phyloP scores from a whole-genome alignment of 805 yeast genomes.

The Suhomyces xylopsoci region DNA sequence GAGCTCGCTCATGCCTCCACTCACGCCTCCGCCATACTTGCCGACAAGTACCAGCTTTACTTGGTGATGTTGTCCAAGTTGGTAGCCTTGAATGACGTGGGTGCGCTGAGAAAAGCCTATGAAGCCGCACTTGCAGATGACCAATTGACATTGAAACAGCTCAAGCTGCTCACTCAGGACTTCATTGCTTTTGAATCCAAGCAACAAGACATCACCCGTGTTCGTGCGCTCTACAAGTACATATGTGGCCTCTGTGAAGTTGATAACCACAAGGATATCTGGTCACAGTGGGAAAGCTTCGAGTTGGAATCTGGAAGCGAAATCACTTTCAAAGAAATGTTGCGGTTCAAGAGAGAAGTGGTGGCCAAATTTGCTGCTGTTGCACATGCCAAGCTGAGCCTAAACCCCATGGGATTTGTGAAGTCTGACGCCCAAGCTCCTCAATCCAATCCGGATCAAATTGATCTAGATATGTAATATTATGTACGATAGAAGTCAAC shows the following conservation, averaged over 20 bases:
- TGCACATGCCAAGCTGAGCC: constrained; percentile 11
- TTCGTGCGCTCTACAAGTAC: constrained; percentile 56
- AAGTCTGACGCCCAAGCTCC: constrained; percentile 14
- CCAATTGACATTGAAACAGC: constrained; percentile 40
- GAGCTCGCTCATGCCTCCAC: neutral
- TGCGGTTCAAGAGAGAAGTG: constrained; percentile 52
- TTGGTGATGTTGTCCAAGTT: constrained; percentile 5
- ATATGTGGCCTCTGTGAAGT: constrained; percentile 24
- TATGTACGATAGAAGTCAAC: neutral
- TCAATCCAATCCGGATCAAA: constrained; percentile 46
- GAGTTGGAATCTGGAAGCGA: constrained; percentile 74
- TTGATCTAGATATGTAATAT: constrained; percentile 51
- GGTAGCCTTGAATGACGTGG: constrained; percentile 12
- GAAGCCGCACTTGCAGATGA: constrained; percentile 41
- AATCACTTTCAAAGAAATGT: constrained; percentile 69
- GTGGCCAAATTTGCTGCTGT: constrained; percentile 17
- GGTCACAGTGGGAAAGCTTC: constrained; percentile 73
- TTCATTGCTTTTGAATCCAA: constrained; percentile 58
- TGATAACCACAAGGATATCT: constrained; percentile 20
- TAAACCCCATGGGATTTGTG: constrained; percentile 48
- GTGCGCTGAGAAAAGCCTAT: constrained; percentile 34
- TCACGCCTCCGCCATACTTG: constrained; percentile 2
- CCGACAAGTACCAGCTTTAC: constrained; percentile 24
- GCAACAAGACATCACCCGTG: constrained; percentile 54
- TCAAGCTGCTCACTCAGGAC: constrained; percentile 44